Percentiles rank a stretch among this genome's conserved stretches.
These are phyloP conservation scores for Cyclotella kingstonii DNA, from an alignment of 108 stramenopile species.

Conservation along the genomic window DNA sequence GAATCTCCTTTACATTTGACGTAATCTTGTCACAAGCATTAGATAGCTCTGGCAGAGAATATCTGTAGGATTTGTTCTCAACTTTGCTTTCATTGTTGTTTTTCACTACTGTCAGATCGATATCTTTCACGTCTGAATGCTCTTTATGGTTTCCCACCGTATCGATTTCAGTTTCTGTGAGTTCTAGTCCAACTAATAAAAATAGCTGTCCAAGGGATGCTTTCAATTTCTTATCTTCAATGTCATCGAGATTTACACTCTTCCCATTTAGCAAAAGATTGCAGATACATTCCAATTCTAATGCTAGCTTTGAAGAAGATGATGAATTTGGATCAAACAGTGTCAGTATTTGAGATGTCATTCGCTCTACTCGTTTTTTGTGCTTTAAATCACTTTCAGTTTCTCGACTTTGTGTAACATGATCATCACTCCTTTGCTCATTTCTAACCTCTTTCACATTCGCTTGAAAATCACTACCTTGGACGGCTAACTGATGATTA, in stretches of 20 bases:
- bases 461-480: neutral
- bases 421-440: neutral
- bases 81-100: constrained; percentile 43
- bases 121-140: constrained; percentile 4
- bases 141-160: constrained; percentile 58
- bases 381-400: constrained; percentile 21
- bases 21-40: neutral
- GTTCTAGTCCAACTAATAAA: constrained; percentile 57
- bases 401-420: no score
- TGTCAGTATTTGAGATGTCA: constrained; percentile 49
- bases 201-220: constrained; percentile 57
- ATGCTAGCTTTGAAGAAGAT: constrained; percentile 34
- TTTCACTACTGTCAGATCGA: constrained; percentile 33
- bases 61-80: constrained; percentile 50
- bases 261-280: constrained; percentile 63
- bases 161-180: constrained; percentile 70
- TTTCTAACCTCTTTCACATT: neutral
- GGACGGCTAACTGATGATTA: neutral
- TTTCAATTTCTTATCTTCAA: constrained; percentile 65
- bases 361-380: constrained; percentile 43
- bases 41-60: constrained; percentile 53
- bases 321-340: constrained; percentile 41
- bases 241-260: constrained; percentile 67
- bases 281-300: constrained; percentile 62
- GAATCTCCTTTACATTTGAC: constrained; percentile 26